Conservation (phyloP, 257 asterid species). For the Avicennia marina region DNA sequence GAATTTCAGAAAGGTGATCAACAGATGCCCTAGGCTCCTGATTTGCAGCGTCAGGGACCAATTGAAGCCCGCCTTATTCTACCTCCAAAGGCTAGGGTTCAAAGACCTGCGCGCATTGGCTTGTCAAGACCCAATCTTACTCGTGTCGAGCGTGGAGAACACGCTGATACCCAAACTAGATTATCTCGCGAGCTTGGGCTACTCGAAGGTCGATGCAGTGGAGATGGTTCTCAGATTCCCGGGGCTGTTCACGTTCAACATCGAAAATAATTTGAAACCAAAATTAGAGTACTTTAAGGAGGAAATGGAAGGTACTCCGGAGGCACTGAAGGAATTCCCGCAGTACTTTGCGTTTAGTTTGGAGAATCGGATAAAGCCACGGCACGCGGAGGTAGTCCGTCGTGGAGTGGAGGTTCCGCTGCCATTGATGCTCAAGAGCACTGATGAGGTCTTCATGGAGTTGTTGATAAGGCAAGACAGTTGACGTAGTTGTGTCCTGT, state of each 20-base stretch:
- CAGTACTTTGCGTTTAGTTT: slow-evolving; percentile 81
- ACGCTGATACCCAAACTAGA: slow-evolving; percentile 78
- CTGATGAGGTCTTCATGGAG: slow-evolving; percentile 61
- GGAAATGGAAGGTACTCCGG: slow-evolving; percentile 59
- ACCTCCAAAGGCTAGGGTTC: slow-evolving; percentile 68
- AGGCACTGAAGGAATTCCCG: slow-evolving; percentile 66
- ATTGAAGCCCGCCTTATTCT: slow-evolving; percentile 77
- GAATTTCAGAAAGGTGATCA: slow-evolving; percentile 53
- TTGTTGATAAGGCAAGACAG: slow-evolving; percentile 32
- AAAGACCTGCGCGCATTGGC: slow-evolving; percentile 48
- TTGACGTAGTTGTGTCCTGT: too few species aligned
- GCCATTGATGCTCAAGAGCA: slow-evolving; percentile 64
- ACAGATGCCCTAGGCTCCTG: slow-evolving; percentile 71
- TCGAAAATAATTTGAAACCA: slow-evolving; percentile 80
- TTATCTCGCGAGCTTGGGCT: slow-evolving; percentile 52
- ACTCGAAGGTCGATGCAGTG: slow-evolving; percentile 46
- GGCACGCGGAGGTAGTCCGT: slow-evolving; percentile 49
- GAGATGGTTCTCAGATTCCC: slow-evolving; percentile 83
- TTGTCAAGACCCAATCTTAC: slow-evolving; percentile 61
- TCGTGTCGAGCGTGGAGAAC: slow-evolving; percentile 77
- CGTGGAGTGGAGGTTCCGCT: slow-evolving; percentile 47
- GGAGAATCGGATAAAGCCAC: slow-evolving; percentile 77
- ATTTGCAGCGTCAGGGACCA: slow-evolving; percentile 64
- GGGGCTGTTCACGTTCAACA: slow-evolving; percentile 66
- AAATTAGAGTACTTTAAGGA: slow-evolving; percentile 56